Conservation (phyloP, 805 yeast species). For the Ogataea minuta region DNA sequence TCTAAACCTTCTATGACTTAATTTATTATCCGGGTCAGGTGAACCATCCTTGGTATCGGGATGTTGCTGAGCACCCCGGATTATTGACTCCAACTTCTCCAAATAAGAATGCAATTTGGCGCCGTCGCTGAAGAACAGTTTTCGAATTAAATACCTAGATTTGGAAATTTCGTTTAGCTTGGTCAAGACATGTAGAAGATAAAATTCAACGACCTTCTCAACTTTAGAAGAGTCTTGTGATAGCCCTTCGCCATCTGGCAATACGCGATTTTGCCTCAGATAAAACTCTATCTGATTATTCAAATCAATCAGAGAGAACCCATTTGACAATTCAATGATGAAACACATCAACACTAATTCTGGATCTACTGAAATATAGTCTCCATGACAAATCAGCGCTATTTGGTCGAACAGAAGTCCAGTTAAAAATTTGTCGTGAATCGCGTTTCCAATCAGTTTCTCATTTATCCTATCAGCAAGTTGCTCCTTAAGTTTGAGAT, state of each 20-base stretch:
- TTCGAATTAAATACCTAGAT: conserved; percentile 20
- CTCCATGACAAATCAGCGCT: conserved; percentile 12
- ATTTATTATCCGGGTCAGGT: conserved; percentile 2
- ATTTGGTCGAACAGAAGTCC: conserved; percentile 27
- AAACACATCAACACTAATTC: conserved; percentile 32
- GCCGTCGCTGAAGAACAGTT: conserved; percentile 21
- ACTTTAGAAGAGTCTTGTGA: conserved; percentile 7
- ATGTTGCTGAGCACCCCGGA: not conserved
- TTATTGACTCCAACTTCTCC: conserved; percentile 11
- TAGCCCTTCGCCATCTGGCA: conserved; percentile 22
- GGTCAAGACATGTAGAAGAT: conserved; percentile 26
- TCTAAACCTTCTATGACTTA: not conserved
- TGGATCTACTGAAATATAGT: conserved; percentile 20
- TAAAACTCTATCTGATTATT: conserved; percentile 27
- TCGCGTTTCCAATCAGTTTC: not conserved
- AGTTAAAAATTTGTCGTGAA: conserved; percentile 19
- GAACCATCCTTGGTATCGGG: conserved; percentile 4
- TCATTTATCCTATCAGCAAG: not conserved
- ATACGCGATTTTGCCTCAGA: conserved; percentile 15
- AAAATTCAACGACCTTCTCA: conserved; percentile 26
- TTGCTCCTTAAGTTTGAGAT: conserved; percentile 27
- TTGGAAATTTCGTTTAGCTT: conserved; percentile 18
- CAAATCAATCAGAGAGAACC: conserved; percentile 19
- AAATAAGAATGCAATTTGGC: conserved; percentile 14
- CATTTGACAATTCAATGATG: conserved; percentile 32